Percentiles rank a stretch among this genome's conserved stretches.
These are phyloP conservation scores for Xylariaceae sp. DNA, from an alignment of 2,329 filamentous ascomycete genomes.

Conservation along the genomic window DNA sequence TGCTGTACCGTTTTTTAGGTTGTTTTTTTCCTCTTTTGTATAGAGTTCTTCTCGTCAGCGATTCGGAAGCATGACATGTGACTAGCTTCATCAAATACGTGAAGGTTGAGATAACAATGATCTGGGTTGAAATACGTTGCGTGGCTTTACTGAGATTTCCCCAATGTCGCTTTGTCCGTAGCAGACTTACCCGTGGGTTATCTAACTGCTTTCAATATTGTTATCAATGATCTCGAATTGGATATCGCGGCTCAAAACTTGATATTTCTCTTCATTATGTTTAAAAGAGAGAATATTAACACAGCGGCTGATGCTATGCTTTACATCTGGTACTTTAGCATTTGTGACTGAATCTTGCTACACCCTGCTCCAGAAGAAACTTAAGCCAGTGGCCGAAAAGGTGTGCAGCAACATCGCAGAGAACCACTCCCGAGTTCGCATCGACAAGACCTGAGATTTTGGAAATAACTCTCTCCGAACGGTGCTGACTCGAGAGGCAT, in stretches of 20 bases:
- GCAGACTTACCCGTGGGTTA: conserved; percentile 7
- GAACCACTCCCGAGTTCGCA: neutral
- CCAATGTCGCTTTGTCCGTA: conserved; percentile 11
- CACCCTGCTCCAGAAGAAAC: conserved; percentile 1
- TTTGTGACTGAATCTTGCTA: conserved; percentile 2
- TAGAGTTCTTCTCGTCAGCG: no score
- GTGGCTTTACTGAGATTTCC: conserved; percentile 4
- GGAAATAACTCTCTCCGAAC: conserved; percentile 1
- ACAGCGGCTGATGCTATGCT: neutral
- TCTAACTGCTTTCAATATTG: conserved; percentile 5
- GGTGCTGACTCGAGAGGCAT: conserved; percentile 2
- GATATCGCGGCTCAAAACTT: conserved; percentile 6
- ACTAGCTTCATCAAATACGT: no score
- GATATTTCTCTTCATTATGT: conserved; percentile 3
- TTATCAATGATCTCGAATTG: conserved; percentile 4
- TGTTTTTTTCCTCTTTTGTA: no score
- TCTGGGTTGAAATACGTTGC: no score
- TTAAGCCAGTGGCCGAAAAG: conserved; percentile 2
- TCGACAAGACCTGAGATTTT: conserved; percentile 5
- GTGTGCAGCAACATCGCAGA: conserved; percentile 1
- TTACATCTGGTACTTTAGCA: conserved; percentile 7
- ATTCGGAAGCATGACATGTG: no score
- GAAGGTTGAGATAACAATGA: no score
- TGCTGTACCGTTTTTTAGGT: no score
- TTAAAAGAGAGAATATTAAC: neutral